Conservation (phyloP, 192 early-diverging fungal species). For the Umbelopsis ramanniana region DNA sequence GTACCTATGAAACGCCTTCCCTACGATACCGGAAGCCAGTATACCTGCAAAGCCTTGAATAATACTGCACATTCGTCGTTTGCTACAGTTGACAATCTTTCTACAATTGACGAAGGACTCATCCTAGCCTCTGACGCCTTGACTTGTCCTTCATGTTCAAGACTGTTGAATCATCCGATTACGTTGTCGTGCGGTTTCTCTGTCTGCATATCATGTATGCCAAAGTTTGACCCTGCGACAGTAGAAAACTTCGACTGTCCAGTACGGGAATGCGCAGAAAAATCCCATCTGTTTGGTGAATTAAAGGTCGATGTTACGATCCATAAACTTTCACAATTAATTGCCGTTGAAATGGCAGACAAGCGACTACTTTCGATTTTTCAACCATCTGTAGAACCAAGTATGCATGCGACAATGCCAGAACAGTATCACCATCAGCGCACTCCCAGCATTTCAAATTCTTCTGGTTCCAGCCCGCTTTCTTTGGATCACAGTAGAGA, state of each 20-base stretch:
- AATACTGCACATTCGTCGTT: neutral
- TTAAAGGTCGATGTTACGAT: conserved; percentile 23
- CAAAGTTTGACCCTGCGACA: conserved; percentile 30
- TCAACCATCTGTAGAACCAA: neutral
- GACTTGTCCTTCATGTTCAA: neutral
- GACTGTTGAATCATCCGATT: conserved; percentile 33
- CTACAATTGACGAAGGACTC: neutral
- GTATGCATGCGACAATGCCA: conserved; percentile 21
- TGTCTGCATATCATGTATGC: conserved; percentile 42
- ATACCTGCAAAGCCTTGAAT: neutral
- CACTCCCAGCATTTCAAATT: neutral
- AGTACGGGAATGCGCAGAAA: conserved; percentile 6
- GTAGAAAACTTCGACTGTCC: conserved; percentile 37
- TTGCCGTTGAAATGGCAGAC: neutral
- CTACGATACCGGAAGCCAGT: neutral
- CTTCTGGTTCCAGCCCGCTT: neutral
- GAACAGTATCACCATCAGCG: conserved; percentile 33
- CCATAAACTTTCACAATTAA: conserved; percentile 16
- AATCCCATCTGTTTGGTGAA: conserved; percentile 24
- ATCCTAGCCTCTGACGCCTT: neutral
- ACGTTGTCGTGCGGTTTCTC: conserved; percentile 51
- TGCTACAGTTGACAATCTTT: neutral
- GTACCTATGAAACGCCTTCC: neutral
- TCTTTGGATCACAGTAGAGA: neutral
- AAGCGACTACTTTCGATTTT: neutral